Conservation (phyloP, 805 yeast species). For the Candida odintsovae region DNA sequence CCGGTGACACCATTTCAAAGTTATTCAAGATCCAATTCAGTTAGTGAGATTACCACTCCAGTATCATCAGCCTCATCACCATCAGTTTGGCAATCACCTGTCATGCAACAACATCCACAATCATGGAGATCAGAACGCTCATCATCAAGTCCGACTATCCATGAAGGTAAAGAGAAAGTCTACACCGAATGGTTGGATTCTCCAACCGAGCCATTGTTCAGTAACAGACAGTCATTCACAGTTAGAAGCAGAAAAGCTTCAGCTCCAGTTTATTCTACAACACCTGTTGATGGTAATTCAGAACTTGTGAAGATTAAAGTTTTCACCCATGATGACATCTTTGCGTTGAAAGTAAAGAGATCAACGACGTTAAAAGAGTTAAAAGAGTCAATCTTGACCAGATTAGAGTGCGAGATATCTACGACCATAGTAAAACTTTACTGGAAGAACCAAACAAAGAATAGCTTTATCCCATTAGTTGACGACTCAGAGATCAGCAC, state of each 20-base stretch:
- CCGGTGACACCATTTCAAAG: conserved; percentile 6
- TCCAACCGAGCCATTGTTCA: conserved; percentile 2
- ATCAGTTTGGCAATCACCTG: conserved; percentile 21
- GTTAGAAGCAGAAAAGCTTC: conserved; percentile 5
- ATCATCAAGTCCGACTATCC: conserved; percentile 2
- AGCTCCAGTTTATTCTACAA: not conserved
- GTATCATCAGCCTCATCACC: conserved; percentile 12
- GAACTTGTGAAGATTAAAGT: conserved; percentile 19
- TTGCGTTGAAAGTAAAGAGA: conserved; percentile 17
- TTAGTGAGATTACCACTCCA: not conserved
- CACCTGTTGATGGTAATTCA: not conserved
- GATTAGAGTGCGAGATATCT: conserved; percentile 17
- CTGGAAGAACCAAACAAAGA: conserved; percentile 12
- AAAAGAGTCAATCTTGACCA: conserved; percentile 17
- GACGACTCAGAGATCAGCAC: conserved; percentile 15
- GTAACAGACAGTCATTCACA: not conserved
- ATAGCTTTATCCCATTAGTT: conserved; percentile 15
- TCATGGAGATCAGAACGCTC: conserved; percentile 1
- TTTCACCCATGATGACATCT: conserved; percentile 20
- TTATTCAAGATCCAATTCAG: conserved; percentile 1
- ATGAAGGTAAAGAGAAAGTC: not conserved
- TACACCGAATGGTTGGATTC: not conserved
- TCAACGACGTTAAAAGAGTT: conserved; percentile 5
- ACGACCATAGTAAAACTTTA: conserved; percentile 12
- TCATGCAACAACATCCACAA: conserved; percentile 1